Percentiles rank a stretch among this genome's conserved stretches.
Conservation (phyloP, 306 rosid genomes). For the Malus fusca region DNA sequence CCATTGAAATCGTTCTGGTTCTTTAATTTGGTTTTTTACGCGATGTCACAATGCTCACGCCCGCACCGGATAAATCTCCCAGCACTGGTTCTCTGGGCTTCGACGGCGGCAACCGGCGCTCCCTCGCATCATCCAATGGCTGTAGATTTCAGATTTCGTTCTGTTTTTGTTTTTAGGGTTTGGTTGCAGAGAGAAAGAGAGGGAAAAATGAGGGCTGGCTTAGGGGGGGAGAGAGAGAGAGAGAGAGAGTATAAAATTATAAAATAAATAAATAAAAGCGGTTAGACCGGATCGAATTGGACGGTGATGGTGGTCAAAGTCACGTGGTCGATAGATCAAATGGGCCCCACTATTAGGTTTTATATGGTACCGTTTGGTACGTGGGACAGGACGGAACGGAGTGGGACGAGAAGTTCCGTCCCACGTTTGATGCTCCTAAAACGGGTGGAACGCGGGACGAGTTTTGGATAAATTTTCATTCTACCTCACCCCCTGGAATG, state of each 20-base stretch:
- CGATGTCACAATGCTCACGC: conserved; percentile 17
- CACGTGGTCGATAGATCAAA: conserved; percentile 33
- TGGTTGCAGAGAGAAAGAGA: conserved; percentile 12
- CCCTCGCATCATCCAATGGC: conserved; percentile 18
- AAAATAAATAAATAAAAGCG: conserved; percentile 19
- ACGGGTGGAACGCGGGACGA: no score
- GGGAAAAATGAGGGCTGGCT: background rate
- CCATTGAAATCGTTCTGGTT: background rate
- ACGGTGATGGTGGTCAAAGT: conserved; percentile 36
- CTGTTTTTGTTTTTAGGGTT: conserved; percentile 20
- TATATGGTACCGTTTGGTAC: no score
- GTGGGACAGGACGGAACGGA: no score
- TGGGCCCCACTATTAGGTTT: background rate
- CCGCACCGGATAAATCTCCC: conserved; percentile 20
- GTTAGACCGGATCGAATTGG: conserved; percentile 40
- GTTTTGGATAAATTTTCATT: no score
- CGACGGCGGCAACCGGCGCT: background rate
- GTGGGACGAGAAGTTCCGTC: no score
- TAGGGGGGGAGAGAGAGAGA: conserved; percentile 1
- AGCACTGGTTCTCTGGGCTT: conserved; percentile 12
- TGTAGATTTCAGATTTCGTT: conserved; percentile 2
- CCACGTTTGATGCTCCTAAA: no score
- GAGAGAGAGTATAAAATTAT: background rate
- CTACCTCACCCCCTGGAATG: no score
- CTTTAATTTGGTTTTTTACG: background rate